These are phyloP conservation scores for Heteromeles arbutifolia DNA, from an alignment of 306 rosid species.

Conservation along the genomic window DNA sequence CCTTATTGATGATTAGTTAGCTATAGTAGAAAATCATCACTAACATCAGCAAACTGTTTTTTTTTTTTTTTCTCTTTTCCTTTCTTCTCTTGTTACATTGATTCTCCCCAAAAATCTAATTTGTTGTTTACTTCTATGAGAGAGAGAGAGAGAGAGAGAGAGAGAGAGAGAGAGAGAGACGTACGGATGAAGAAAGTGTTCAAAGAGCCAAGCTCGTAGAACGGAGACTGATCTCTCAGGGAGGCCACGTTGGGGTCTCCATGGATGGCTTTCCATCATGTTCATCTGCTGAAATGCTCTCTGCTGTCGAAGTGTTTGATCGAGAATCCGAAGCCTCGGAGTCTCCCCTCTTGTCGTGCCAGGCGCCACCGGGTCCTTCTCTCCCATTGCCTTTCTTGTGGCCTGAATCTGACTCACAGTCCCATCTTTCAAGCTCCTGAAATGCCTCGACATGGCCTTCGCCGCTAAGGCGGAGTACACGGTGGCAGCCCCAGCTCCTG, in stretches of 20 bases:
- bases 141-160: background rate
- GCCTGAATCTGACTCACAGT: slow-evolving; percentile 52
- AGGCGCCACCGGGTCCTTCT: slow-evolving; percentile 63
- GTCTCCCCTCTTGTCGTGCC: slow-evolving; percentile 85
- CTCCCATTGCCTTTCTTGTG: slow-evolving; percentile 72
- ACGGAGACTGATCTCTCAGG: slow-evolving; percentile 86
- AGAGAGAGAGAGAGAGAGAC: background rate
- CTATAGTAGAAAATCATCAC: background rate
- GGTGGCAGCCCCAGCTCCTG: slow-evolving; percentile 62
- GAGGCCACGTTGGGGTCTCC: slow-evolving; percentile 99
- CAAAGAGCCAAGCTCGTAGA: slow-evolving; percentile 94
- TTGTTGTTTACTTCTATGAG: slow-evolving; percentile 27
- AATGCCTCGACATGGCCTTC: slow-evolving; percentile 90
- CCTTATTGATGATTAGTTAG: background rate
- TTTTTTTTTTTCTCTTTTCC: background rate
- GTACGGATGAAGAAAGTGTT: slow-evolving; percentile 98
- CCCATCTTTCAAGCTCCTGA: slow-evolving; percentile 74
- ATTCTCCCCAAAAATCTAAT: slow-evolving; percentile 37
- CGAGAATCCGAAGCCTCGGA: slow-evolving; percentile 72
- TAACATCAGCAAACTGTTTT: background rate
- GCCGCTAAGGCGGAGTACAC: slow-evolving; percentile 85
- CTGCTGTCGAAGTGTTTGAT: slow-evolving; percentile 71
- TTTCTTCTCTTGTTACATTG: slow-evolving; percentile 22
- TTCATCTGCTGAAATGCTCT: slow-evolving; percentile 81
- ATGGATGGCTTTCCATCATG: slow-evolving; percentile 92